phyloP scores from a whole-genome alignment of 805 yeast genomes.

The Maudiozyma saulgeensis region DNA sequence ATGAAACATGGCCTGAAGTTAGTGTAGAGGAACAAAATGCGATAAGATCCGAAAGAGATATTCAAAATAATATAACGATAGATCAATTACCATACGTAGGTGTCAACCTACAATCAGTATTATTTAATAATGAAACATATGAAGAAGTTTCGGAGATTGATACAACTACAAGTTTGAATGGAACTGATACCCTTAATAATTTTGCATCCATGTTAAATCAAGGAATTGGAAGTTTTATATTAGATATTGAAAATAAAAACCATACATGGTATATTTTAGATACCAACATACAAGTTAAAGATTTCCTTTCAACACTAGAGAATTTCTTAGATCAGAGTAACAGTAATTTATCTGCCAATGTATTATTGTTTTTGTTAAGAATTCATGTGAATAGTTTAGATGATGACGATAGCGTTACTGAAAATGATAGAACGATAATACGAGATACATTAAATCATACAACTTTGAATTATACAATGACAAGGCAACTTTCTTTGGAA shows the following conservation, averaged over 20 bases:
- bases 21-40: slow-evolving; percentile 29
- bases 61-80: slow-evolving; percentile 32
- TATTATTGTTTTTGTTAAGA: slow-evolving; percentile 35
- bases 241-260: slow-evolving; percentile 52
- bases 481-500: background rate
- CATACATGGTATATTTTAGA: slow-evolving; percentile 18
- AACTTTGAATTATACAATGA: background rate
- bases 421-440: background rate
- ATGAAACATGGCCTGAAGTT: slow-evolving; percentile 26
- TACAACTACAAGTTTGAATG: slow-evolving; percentile 2
- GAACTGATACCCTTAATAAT: slow-evolving; percentile 18
- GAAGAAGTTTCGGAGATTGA: slow-evolving; percentile 26
- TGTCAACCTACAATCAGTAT: slow-evolving; percentile 26
- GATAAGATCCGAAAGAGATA: slow-evolving; percentile 39
- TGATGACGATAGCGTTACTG: background rate
- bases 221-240: slow-evolving; percentile 39
- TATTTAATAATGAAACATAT: slow-evolving; percentile 17
- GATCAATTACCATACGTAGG: slow-evolving; percentile 35
- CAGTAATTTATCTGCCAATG: slow-evolving; percentile 37
- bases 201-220: slow-evolving; percentile 30
- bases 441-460: background rate
- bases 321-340: slow-evolving; percentile 34
- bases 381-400: slow-evolving; percentile 4
- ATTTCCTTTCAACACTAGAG: slow-evolving; percentile 25
- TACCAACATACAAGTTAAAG: slow-evolving; percentile 17